A percentile compares a stretch with the other conserved stretches of the same genome.
Evolutionary conservation across 2,329 filamentous ascomycete genomes (phyloP).

Genomic region (Neofusicoccum sp.): DNA sequence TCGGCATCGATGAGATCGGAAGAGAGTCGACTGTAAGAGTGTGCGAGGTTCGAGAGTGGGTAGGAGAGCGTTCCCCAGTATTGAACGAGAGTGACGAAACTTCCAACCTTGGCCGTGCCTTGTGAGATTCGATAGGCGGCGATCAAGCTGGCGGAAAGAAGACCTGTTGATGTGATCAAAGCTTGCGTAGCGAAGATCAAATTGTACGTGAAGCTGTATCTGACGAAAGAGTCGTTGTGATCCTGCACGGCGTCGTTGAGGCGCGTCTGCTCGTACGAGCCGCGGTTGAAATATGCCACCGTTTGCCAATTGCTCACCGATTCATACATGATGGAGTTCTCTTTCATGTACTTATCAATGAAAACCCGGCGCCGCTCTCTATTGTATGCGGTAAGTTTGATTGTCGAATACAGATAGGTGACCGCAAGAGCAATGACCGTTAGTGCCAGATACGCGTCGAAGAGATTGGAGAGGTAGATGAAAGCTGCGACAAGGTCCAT

Average conservation of each 20-base stretch:
- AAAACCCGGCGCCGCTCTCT: slow-evolving; percentile 40
- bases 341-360: slow-evolving; percentile 47
- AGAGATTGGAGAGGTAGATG: slow-evolving; percentile 59
- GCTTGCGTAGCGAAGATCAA: slow-evolving; percentile 40
- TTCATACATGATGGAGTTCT: slow-evolving; percentile 57
- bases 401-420: slow-evolving; percentile 53
- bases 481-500: slow-evolving; percentile 62
- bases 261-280: slow-evolving; percentile 52
- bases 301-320: slow-evolving; percentile 61
- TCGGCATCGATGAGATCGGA: slow-evolving; percentile 22
- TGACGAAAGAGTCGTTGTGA: slow-evolving; percentile 35
- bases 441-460: slow-evolving; percentile 54
- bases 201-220: slow-evolving; percentile 28
- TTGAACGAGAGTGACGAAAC: slow-evolving; percentile 64
- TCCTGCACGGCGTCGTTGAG: slow-evolving; percentile 44
- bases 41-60: slow-evolving; percentile 44
- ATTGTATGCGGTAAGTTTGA: slow-evolving; percentile 44
- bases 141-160: slow-evolving; percentile 52
- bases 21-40: slow-evolving; percentile 18
- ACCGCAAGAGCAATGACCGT: slow-evolving; percentile 38
- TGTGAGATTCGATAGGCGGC: slow-evolving; percentile 53
- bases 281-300: slow-evolving; percentile 59
- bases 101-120: slow-evolving; percentile 46
- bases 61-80: slow-evolving; percentile 58
- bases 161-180: slow-evolving; percentile 48